Base-by-base conservation (phyloP, 164 flowering plant genomes). In the Platanus orientalis region DNA sequence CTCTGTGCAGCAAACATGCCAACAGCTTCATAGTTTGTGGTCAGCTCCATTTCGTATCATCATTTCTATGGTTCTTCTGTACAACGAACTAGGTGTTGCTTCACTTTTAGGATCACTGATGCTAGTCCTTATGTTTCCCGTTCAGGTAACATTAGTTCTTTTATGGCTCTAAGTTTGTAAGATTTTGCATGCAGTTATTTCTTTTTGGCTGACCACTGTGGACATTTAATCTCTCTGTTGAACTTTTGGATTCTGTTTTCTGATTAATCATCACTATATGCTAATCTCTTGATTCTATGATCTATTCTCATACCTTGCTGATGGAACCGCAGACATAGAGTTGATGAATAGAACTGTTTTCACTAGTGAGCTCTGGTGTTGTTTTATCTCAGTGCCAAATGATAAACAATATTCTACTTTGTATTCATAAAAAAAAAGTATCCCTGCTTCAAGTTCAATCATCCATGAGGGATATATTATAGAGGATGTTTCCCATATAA, bases 11-110 rank as follows among this genome's bases (percentile, higher is more conserved):
- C 95, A 84, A 88, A 67, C 85, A 62, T 83, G 89, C 73, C 99
- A 94, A 68, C 86, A 88, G 61, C 93, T 94, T 73, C 99, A 94
- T 64, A 73, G 86, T 58, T 66, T 94, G 71, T 94, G 99, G 99
- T 94, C 99, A 60, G 97, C 99, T 69, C 99, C 99, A 74, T 88
- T 91, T 50, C 96, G 99, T 39, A 94, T 94, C 28, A 49, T 77
- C 48, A 47, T 91, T 62, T 64, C 99, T 30, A 59, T 94, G 87
- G 76, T 83, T 71, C 94, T 94, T 73, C 87, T 94, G 32, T 94
- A 84, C 71, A 71, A 75, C 69, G 81, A 91, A 63, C 73, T 94
- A 59, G 96, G 96, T 54, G 84, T 85, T 64, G 86, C 99, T 70
- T 83, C 99, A 29, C 84, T 91, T 64, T 61, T 89, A 58, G 99